phyloP scores from a whole-genome alignment of 805 yeast genomes.

The Hanseniaspora clermontiae region DNA sequence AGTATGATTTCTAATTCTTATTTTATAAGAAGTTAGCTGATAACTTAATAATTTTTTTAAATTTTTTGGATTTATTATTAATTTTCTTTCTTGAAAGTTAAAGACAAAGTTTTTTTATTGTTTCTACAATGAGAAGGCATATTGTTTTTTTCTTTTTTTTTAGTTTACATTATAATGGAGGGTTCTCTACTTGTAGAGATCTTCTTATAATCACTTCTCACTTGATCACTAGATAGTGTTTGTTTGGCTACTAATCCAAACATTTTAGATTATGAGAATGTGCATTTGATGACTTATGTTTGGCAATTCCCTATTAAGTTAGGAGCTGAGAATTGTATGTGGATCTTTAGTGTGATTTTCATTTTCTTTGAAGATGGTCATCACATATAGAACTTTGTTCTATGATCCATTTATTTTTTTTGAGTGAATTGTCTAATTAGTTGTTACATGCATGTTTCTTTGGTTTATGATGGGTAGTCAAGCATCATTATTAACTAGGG shows the following conservation, averaged over 20 bases:
- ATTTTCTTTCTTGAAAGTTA: slow-evolving; percentile 10
- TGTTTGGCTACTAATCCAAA: not conserved
- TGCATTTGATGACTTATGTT: not conserved
- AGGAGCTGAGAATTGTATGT: not conserved
- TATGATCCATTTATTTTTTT: not conserved
- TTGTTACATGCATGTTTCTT: not conserved
- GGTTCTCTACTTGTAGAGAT: not conserved
- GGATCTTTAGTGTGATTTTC: not conserved
- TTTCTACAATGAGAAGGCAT: slow-evolving; percentile 6
- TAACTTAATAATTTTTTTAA: slow-evolving; percentile 13
- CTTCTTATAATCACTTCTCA: slow-evolving; percentile 8
- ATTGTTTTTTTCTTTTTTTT: not conserved
- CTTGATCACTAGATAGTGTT: not conserved
- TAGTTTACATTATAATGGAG: not conserved
- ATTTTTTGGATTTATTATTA: slow-evolving; percentile 13
- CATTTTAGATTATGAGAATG: not conserved
- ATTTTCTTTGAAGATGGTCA: slow-evolving; percentile 4
- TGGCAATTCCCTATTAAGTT: not conserved
- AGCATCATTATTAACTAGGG: not conserved
- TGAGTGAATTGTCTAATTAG: not conserved
- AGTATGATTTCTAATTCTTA: slow-evolving; percentile 13
- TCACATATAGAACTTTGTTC: not conserved
- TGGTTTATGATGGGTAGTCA: not conserved
- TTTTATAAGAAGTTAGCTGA: slow-evolving; percentile 13
- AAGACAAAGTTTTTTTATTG: slow-evolving; percentile 1